Evolutionary conservation across 2,329 filamentous ascomycete genomes (phyloP).

Genomic region (Fusarium tupiense): DNA sequence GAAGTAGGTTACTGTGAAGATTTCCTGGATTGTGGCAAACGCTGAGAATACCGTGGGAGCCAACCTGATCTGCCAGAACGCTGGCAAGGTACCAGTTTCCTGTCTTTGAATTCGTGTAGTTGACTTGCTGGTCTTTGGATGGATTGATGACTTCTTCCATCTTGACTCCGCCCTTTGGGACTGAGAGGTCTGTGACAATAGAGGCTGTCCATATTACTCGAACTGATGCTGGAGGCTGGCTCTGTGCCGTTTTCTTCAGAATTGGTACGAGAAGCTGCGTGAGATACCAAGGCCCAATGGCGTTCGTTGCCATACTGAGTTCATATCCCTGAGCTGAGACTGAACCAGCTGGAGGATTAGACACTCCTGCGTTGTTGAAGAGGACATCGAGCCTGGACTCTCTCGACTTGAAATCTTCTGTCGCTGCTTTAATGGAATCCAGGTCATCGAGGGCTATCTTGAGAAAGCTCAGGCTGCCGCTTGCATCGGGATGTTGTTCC

Average conservation of each 20-base stretch:
- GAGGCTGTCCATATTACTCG: constrained; percentile 27
- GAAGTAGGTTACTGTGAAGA: constrained; percentile 10
- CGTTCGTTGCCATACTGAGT: constrained; percentile 30
- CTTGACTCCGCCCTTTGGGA: constrained; percentile 13
- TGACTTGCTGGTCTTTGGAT: not conserved
- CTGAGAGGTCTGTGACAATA: constrained; percentile 10
- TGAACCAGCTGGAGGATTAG: constrained; percentile 18
- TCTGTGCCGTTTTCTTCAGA: constrained; percentile 3
- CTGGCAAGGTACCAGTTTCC: constrained; percentile 27
- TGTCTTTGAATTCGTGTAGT: constrained; percentile 27
- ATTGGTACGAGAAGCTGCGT: constrained; percentile 23
- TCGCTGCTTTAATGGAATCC: constrained; percentile 2
- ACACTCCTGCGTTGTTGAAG: constrained; percentile 33
- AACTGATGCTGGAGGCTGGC: not conserved
- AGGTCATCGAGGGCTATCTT: constrained; percentile 19
- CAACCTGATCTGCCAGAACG: constrained; percentile 1
- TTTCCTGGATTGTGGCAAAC: constrained; percentile 28
- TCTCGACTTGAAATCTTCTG: constrained; percentile 1
- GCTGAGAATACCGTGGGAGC: constrained; percentile 6
- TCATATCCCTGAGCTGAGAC: constrained; percentile 27
- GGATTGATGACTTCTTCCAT: constrained; percentile 1
- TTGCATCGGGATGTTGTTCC: not conserved
- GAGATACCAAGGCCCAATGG: constrained; percentile 24
- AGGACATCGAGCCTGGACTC: constrained; percentile 24
- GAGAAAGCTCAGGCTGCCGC: constrained; percentile 9